These are phyloP conservation scores for Fagus sylvatica DNA, from an alignment of 306 rosid species.

Conservation along the genomic window DNA sequence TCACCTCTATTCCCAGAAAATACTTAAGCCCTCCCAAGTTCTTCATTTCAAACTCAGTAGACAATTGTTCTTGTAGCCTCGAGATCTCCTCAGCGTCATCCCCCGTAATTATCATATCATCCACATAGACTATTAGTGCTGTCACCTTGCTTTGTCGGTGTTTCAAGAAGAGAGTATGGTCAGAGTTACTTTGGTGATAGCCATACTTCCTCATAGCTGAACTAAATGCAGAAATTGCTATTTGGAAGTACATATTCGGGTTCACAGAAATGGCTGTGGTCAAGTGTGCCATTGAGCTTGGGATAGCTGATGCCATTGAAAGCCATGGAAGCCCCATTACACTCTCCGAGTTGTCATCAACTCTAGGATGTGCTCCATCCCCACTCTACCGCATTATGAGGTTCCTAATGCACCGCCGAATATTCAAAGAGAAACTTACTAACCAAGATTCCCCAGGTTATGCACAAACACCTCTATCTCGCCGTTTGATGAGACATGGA, in stretches of 20 bases:
- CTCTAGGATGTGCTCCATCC: constrained; percentile 35
- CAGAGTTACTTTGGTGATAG: no score
- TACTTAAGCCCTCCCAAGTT: no score
- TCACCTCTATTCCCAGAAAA: no score
- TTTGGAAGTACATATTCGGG: constrained; percentile 57
- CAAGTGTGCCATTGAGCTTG: constrained; percentile 67
- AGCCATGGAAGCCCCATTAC: constrained; percentile 49
- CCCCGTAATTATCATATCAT: no score
- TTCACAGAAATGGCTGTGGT: constrained; percentile 57
- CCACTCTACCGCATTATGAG: constrained; percentile 46
- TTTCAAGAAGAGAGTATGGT: no score
- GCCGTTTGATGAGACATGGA: constrained; percentile 26
- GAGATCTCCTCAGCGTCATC: no score
- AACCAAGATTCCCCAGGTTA: not conserved
- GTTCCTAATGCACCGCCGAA: constrained; percentile 38
- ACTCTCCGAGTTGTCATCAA: constrained; percentile 44
- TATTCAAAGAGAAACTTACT: constrained; percentile 39
- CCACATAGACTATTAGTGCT: no score
- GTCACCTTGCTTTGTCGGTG: no score
- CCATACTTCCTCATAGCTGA: no score
- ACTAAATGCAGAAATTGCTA: constrained; percentile 30
- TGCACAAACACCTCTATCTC: constrained; percentile 39
- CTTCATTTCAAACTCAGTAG: no score
- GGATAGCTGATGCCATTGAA: constrained; percentile 65
- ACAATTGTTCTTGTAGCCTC: no score